These are phyloP conservation scores for Boletus subcaerulescens DNA, from an alignment of 768 basidiomycete species.

Conservation along the genomic window DNA sequence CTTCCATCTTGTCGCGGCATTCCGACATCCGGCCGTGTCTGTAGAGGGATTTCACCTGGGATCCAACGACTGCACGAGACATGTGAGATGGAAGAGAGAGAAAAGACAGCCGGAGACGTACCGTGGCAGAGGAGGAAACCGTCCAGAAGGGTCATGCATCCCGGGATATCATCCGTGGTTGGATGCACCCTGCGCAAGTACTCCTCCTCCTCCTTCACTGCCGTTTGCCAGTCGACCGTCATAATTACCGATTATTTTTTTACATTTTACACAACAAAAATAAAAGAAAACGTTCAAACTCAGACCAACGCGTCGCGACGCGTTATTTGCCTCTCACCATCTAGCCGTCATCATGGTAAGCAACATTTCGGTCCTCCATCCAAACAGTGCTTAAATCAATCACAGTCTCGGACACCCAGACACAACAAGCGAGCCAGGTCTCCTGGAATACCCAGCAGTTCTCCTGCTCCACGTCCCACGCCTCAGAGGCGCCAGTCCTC, in stretches of 20 bases:
- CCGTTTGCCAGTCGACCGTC: slow-evolving; percentile 50
- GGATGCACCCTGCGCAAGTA: slow-evolving; percentile 68
- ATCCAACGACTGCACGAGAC: slow-evolving; percentile 56
- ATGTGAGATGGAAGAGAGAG: slow-evolving; percentile 12
- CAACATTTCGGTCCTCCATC: slow-evolving; percentile 2
- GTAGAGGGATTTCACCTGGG: slow-evolving; percentile 84
- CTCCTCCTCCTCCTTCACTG: slow-evolving; percentile 64
- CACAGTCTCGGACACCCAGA: slow-evolving; percentile 44
- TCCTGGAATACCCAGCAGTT: slow-evolving; percentile 45
- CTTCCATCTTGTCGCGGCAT: slow-evolving; percentile 77
- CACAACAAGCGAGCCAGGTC: slow-evolving; percentile 64
- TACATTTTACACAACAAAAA: not conserved
- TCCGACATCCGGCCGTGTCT: slow-evolving; percentile 72
- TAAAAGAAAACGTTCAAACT: slow-evolving; percentile 36
- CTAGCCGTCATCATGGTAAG: slow-evolving; percentile 38
- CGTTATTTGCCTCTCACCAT: slow-evolving; percentile 29
- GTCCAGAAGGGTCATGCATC: slow-evolving; percentile 75
- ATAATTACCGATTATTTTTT: slow-evolving; percentile 10
- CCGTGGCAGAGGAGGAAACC: slow-evolving; percentile 71
- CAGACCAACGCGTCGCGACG: slow-evolving; percentile 48
- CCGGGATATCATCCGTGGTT: slow-evolving; percentile 73
- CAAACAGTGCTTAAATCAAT: not conserved
- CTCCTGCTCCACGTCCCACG: slow-evolving; percentile 43
- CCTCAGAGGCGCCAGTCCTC: slow-evolving; percentile 54
- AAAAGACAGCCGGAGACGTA: slow-evolving; percentile 23